phyloP scores from a whole-genome alignment of 495 filamentous ascomycete species.

The Penicillium coprophilum region DNA sequence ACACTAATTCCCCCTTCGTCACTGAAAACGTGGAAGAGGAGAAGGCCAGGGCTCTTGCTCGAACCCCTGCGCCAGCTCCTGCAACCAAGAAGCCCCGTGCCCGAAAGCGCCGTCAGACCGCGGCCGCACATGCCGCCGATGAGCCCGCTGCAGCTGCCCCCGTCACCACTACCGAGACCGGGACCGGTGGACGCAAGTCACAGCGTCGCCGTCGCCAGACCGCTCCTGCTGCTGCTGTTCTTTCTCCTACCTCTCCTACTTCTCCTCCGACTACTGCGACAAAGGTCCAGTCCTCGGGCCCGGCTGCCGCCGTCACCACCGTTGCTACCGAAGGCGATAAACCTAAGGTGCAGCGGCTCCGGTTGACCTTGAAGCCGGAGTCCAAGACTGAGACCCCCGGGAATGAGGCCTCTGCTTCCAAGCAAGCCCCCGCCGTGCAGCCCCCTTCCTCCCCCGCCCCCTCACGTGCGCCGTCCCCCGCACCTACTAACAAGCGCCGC shows the following conservation, averaged over 20 bases:
- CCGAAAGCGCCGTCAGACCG: slow-evolving; percentile 12
- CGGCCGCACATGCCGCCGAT: neutral
- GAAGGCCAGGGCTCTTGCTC: slow-evolving; percentile 2
- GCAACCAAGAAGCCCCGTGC: slow-evolving; percentile 8
- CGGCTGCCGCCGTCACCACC: neutral
- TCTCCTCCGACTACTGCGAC: slow-evolving; percentile 10
- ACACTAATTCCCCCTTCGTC: slow-evolving; percentile 7
- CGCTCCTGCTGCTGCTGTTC: slow-evolving; percentile 2
- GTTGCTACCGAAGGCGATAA: slow-evolving; percentile 1
- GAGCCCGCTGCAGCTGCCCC: neutral
- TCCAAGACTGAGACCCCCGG: slow-evolving; percentile 5
- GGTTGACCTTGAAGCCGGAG: slow-evolving; percentile 20
- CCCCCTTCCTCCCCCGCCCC: slow-evolving; percentile 1
- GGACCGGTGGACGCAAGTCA: slow-evolving; percentile 12
- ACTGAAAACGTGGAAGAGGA: slow-evolving; percentile 21
- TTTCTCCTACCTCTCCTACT: slow-evolving; percentile 1
- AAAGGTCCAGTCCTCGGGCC: neutral
- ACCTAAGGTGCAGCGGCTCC: slow-evolving; percentile 19
- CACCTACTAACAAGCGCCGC: neutral
- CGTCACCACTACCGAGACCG: neutral
- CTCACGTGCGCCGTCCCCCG: slow-evolving; percentile 9
- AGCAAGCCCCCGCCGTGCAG: slow-evolving; percentile 1
- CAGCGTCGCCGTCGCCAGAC: slow-evolving; percentile 13
- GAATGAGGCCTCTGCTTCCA: neutral
- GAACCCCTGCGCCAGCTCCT: neutral